A percentile compares a stretch with the other conserved stretches of the same genome.
Conservation (phyloP, 163 green algal genomes). For the Chlamydomonas reinhardtii region DNA sequence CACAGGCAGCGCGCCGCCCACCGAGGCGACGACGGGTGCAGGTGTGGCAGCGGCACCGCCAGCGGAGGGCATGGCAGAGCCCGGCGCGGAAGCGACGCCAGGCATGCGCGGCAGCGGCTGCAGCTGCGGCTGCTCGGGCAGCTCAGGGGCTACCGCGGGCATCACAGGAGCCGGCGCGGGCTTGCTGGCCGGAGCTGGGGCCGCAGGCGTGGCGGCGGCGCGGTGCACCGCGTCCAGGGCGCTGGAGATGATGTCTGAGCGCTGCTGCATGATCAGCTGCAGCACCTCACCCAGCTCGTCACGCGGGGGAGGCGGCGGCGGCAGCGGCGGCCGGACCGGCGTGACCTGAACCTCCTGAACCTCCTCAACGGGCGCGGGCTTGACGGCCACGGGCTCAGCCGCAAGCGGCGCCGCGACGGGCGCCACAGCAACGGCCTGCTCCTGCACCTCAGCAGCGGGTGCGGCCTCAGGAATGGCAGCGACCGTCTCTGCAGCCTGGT, state of each 20-base stretch:
- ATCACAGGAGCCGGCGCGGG: neutral
- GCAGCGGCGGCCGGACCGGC: neutral
- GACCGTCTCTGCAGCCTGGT: too few relatives aligned
- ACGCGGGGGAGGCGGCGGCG: neutral
- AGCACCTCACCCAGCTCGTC: constrained; percentile 1
- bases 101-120: neutral
- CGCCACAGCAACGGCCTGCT: too few relatives aligned
- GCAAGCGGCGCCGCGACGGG: too few relatives aligned
- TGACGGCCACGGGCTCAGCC: too few relatives aligned
- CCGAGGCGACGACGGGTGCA: neutral
- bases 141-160: too few relatives aligned
- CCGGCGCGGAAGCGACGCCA: neutral
- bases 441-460: too few relatives aligned
- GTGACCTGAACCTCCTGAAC: neutral
- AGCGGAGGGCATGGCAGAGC: neutral
- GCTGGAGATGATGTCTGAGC: constrained; percentile 7
- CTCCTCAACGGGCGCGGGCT: too few relatives aligned
- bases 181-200: neutral
- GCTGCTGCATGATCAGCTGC: constrained; percentile 20
- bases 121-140: too few relatives aligned
- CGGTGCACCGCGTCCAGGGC: constrained; percentile 27
- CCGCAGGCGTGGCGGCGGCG: neutral
- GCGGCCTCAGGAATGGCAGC: too few relatives aligned
- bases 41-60: neutral
- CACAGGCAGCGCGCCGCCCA: neutral